Evolutionary conservation across 2,329 filamentous ascomycete species (phyloP).

Genomic region (Aspergillus hiratsukae): DNA sequence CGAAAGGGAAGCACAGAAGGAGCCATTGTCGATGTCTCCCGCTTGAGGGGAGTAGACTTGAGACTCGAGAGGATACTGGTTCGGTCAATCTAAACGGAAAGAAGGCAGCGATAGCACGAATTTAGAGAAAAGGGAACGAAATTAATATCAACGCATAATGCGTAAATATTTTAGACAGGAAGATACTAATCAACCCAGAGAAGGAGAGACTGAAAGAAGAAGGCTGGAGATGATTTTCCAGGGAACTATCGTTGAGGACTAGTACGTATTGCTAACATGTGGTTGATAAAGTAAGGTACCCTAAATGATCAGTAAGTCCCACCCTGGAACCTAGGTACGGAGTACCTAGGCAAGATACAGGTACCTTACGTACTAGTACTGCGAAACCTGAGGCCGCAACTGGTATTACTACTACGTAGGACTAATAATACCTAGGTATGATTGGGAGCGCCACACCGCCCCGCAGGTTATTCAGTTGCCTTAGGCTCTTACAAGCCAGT

Average conservation of each 20-base stretch:
- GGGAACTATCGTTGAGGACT: slow-evolving; percentile 1
- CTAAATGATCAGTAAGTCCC: not conserved
- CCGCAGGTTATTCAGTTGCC: slow-evolving; percentile 12
- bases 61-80: slow-evolving; percentile 4
- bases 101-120: not conserved
- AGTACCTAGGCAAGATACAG: slow-evolving; percentile 7
- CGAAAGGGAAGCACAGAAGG: slow-evolving; percentile 64
- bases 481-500: slow-evolving; percentile 6
- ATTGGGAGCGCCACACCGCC: slow-evolving; percentile 11
- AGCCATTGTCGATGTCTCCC: slow-evolving; percentile 25
- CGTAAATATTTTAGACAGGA: not conserved
- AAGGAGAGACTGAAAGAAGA: slow-evolving; percentile 1
- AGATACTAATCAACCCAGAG: not conserved
- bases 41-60: not conserved
- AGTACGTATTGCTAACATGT: slow-evolving; percentile 3
- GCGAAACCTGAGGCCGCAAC: not conserved
- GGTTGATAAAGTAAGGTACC: not conserved
- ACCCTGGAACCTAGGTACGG: not conserved
- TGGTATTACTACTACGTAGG: not conserved
- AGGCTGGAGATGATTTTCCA: slow-evolving; percentile 1
- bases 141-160: slow-evolving; percentile 11
- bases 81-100: slow-evolving; percentile 2
- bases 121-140: not conserved
- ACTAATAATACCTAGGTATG: not conserved
- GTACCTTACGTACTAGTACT: not conserved